These are phyloP conservation scores for Suillus paluster DNA, from an alignment of 768 basidiomycete genomes.

Conservation along the genomic window DNA sequence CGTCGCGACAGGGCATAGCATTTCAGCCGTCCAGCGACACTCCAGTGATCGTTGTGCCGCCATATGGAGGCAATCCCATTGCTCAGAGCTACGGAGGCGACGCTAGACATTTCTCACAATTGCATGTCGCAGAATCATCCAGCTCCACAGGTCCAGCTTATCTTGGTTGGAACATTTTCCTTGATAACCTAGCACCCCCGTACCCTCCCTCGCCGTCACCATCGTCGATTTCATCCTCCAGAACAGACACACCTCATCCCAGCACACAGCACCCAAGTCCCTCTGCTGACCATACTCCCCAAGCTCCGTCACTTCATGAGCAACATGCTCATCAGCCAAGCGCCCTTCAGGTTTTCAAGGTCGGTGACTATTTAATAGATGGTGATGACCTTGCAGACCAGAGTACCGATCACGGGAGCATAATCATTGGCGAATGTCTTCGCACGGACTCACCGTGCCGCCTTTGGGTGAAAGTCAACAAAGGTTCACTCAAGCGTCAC, in stretches of 20 bases:
- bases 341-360: no score
- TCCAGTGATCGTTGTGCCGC: neutral
- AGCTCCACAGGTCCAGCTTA: neutral
- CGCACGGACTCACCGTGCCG: slow-evolving; percentile 1
- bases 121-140: neutral
- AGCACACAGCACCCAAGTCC: no score
- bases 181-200: no score
- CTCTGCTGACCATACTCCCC: neutral
- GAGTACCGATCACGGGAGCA: neutral
- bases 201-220: neutral
- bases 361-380: neutral
- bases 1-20: neutral
- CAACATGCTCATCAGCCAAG: neutral
- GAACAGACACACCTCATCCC: neutral
- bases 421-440: slow-evolving; percentile 4
- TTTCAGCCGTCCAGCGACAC: neutral
- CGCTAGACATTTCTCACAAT: neutral
- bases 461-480: slow-evolving; percentile 11
- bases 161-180: neutral
- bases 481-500: slow-evolving; percentile 8
- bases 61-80: neutral
- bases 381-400: neutral
- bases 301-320: no score
- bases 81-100: neutral
- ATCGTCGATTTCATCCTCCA: neutral